phyloP scores from a whole-genome alignment of 495 filamentous ascomycete species.

The Pseudoneurospora amorphoporcata region DNA sequence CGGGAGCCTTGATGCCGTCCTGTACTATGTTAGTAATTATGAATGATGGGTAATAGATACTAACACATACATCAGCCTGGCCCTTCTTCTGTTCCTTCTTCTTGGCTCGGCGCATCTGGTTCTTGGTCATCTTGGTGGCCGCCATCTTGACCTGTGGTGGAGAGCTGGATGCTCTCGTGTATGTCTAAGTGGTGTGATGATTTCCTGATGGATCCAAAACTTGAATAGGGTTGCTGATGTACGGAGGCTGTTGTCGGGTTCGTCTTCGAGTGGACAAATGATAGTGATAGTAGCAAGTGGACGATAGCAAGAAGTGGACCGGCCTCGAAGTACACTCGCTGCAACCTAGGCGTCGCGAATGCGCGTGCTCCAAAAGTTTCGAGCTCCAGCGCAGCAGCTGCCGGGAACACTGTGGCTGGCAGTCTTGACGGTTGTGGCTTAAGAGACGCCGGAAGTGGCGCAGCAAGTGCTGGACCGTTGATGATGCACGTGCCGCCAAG shows the following conservation, averaged over 20 bases:
- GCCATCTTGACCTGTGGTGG: constrained; percentile 35
- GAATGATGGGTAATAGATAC: not conserved
- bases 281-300: not conserved
- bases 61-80: constrained; percentile 33
- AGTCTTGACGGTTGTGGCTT: not conserved
- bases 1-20: constrained; percentile 15
- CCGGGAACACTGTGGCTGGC: not conserved
- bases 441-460: not conserved
- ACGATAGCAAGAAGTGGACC: not conserved
- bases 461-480: not conserved
- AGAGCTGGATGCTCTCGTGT: constrained; percentile 10
- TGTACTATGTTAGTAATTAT: constrained; percentile 14
- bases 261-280: not conserved
- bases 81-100: constrained; percentile 76
- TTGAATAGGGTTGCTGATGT: not conserved
- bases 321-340: not conserved
- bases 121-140: constrained; percentile 62
- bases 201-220: not conserved
- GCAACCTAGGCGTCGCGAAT: not conserved
- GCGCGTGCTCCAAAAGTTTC: not conserved
- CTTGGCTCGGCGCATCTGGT: constrained; percentile 75
- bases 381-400: not conserved
- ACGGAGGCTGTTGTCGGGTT: not conserved
- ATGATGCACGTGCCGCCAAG: not conserved
- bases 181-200: not conserved